A percentile compares a stretch with the other conserved stretches of the same genome.
Evolutionary conservation across 495 filamentous ascomycete species (phyloP).

Genomic region (Talaromyces liani): DNA sequence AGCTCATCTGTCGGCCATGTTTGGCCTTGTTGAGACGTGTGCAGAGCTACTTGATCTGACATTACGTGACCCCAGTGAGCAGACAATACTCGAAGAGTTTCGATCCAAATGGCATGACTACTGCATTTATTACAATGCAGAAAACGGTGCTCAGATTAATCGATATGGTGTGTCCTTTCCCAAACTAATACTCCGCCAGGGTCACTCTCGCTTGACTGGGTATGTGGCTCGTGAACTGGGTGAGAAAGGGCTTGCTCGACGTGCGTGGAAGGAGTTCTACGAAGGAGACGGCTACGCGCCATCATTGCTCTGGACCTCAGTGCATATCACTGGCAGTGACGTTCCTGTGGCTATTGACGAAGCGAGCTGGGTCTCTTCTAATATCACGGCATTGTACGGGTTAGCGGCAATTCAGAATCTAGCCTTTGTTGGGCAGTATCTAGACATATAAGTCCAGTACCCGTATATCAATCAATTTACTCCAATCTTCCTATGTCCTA

Average conservation of each 20-base stretch:
- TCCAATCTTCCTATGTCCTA: too few relatives aligned
- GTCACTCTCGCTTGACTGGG: conserved; percentile 38
- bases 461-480: background rate
- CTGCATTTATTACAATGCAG: conserved; percentile 30
- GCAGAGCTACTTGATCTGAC: conserved; percentile 30
- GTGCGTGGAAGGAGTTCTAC: conserved; percentile 37
- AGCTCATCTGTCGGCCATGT: conserved; percentile 37
- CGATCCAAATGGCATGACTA: conserved; percentile 34
- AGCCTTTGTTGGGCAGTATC: conserved; percentile 10
- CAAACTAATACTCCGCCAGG: conserved; percentile 27
- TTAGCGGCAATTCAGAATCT: conserved; percentile 37
- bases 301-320: conserved; percentile 22
- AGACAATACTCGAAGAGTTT: conserved; percentile 19
- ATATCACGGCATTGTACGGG: conserved; percentile 37
- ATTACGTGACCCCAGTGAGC: conserved; percentile 2
- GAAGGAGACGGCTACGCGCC: conserved; percentile 27
- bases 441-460: background rate
- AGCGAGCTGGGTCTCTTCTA: conserved; percentile 34
- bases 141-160: conserved; percentile 26
- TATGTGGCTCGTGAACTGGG: conserved; percentile 24
- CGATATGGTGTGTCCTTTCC: conserved; percentile 36
- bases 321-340: conserved; percentile 22
- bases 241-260: conserved; percentile 25
- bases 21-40: conserved; percentile 38
- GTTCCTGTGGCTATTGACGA: conserved; percentile 32